These are phyloP conservation scores for Penicillium sp. DNA, from an alignment of 2,329 filamentous ascomycete genomes.

Conservation along the genomic window DNA sequence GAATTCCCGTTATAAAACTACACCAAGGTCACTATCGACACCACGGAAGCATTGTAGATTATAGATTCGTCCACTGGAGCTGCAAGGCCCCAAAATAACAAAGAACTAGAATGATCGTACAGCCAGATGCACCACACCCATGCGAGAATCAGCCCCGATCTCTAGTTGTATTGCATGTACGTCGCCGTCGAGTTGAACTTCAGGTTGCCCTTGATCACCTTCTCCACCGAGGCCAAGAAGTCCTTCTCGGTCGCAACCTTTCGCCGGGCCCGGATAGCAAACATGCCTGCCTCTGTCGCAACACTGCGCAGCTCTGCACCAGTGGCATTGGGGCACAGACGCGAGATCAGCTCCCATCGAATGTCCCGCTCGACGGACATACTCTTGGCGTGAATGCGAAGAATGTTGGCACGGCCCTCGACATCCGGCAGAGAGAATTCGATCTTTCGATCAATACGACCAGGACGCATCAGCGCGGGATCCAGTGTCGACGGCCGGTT, in stretches of 20 bases:
- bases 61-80: constrained; percentile 18
- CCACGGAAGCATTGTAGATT: constrained; percentile 15
- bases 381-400: constrained; percentile 97
- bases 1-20: no score
- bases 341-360: constrained; percentile 96
- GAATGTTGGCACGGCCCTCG: constrained; percentile 93
- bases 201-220: constrained; percentile 98
- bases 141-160: constrained; percentile 21
- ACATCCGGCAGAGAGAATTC: constrained; percentile 97
- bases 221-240: constrained; percentile 95
- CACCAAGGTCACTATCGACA: no score
- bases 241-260: constrained; percentile 99
- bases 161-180: constrained; percentile 98
- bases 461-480: constrained; percentile 94
- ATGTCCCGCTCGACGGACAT: constrained; percentile 99
- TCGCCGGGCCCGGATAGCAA: constrained; percentile 86
- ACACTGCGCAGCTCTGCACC: constrained; percentile 95
- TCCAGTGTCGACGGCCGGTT: constrained; percentile 94
- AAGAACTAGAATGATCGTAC: constrained; percentile 35
- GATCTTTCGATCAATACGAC: constrained; percentile 97
- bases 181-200: constrained; percentile 99
- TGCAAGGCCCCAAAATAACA: constrained; percentile 18
- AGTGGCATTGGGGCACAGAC: constrained; percentile 94
- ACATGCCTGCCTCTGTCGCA: constrained; percentile 98
- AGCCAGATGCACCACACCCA: constrained; percentile 31